Evolutionary conservation across 192 early-diverging fungal species (phyloP).

Genomic region (Tieghemiomyces parasiticus): DNA sequence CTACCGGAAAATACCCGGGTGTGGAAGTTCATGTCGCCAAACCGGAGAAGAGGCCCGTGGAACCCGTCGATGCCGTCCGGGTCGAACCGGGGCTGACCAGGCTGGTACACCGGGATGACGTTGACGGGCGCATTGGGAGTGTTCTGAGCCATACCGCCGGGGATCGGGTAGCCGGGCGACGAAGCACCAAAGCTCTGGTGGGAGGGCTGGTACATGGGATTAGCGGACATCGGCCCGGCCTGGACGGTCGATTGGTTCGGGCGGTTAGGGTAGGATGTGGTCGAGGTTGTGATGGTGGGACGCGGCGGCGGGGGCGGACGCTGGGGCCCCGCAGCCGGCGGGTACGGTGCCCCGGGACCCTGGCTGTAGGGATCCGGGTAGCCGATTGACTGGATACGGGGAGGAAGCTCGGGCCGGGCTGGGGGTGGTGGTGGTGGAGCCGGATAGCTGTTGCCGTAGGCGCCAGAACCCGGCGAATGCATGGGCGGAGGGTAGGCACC

Average conservation of each 20-base stretch:
- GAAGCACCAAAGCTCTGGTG: no score
- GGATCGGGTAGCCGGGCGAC: not conserved
- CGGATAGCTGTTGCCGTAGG: not conserved
- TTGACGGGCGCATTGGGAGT: not conserved
- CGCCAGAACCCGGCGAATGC: not conserved
- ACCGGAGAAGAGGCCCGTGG: constrained; percentile 35
- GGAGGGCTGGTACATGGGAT: no score
- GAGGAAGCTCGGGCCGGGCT: no score
- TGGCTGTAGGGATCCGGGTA: not conserved
- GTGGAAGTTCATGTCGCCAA: constrained; percentile 33
- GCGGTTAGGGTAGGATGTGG: not conserved
- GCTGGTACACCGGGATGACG: not conserved
- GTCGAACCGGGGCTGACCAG: not conserved
- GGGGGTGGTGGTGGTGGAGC: no score
- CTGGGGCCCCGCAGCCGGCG: not conserved
- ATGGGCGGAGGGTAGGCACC: no score
- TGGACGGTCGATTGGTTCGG: no score
- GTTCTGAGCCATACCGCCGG: not conserved
- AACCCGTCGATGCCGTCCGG: constrained; percentile 20
- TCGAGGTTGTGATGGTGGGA: not conserved
- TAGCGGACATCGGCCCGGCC: no score
- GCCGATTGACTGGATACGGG: not conserved
- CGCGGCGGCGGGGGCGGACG: not conserved
- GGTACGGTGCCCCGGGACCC: not conserved
- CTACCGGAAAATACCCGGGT: constrained; percentile 37